Evolutionary conservation across 192 early-diverging fungal genomes (phyloP).

Genomic region (Backusella luteola): DNA sequence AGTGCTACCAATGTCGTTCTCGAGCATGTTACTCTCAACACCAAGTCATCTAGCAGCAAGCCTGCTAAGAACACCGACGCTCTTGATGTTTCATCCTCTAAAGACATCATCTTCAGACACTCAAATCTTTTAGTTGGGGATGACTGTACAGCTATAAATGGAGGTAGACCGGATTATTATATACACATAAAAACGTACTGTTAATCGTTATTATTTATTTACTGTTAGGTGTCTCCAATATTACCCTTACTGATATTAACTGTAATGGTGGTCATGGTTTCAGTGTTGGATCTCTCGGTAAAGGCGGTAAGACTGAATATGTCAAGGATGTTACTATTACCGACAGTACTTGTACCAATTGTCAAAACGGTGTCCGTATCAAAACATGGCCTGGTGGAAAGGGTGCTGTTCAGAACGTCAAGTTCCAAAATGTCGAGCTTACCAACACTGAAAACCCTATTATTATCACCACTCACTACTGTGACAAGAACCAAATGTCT

Average conservation of each 20-base stretch:
- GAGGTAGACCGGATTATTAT: neutral
- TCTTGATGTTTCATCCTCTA: constrained; percentile 34
- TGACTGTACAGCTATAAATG: constrained; percentile 52
- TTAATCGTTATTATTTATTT: neutral
- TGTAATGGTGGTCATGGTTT: constrained; percentile 37
- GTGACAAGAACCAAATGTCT: constrained; percentile 38
- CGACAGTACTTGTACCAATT: constrained; percentile 31
- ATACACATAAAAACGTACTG: neutral
- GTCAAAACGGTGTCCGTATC: constrained; percentile 48
- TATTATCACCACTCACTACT: constrained; percentile 48
- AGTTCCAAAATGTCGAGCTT: constrained; percentile 42
- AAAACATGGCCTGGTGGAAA: constrained; percentile 45
- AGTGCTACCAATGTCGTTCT: constrained; percentile 6
- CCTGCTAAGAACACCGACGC: constrained; percentile 47
- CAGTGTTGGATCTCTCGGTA: constrained; percentile 19
- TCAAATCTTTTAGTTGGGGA: constrained; percentile 45
- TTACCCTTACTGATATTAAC: constrained; percentile 36
- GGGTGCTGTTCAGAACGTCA: constrained; percentile 46
- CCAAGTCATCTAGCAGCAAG: constrained; percentile 14
- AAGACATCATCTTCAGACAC: constrained; percentile 32
- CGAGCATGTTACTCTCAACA: constrained; percentile 17
- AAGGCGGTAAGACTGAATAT: constrained; percentile 13
- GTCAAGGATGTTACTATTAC: constrained; percentile 41
- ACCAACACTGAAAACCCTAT: constrained; percentile 33
- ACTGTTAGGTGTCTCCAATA: constrained; percentile 37